These are phyloP conservation scores for Thielaviopsis punctulata DNA, from an alignment of 2,329 filamentous ascomycete species.

Conservation along the genomic window DNA sequence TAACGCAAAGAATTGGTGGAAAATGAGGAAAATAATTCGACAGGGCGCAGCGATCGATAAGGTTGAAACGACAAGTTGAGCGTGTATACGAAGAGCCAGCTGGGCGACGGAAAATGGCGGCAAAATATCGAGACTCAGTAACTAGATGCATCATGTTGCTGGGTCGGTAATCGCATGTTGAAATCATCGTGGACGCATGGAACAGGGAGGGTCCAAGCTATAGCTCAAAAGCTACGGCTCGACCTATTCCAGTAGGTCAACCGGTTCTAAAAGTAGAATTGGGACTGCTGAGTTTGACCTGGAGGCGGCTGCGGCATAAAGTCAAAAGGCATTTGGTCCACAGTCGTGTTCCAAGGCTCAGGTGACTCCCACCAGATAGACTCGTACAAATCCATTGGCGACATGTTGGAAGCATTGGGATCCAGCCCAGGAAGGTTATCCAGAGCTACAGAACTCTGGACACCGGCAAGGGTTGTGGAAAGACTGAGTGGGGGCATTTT, in stretches of 20 bases:
- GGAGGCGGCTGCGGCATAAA: constrained; percentile 42
- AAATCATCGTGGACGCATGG: no score
- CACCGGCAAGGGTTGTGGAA: constrained; percentile 8
- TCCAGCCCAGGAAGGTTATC: constrained; percentile 33
- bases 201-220: no score
- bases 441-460: constrained; percentile 18
- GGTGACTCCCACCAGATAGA: constrained; percentile 51
- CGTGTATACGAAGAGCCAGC: no score
- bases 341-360: constrained; percentile 38
- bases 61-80: no score
- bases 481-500: constrained; percentile 4
- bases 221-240: neutral
- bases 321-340: constrained; percentile 42
- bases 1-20: no score
- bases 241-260: neutral
- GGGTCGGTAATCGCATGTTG: no score
- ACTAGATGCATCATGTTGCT: no score
- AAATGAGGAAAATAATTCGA: no score
- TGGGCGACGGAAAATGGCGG: no score
- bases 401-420: constrained; percentile 37
- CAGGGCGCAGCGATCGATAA: no score
- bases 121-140: no score
- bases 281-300: constrained; percentile 38
- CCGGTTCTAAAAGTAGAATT: constrained; percentile 35
- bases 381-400: constrained; percentile 50